Evolutionary conservation across 345 rosid species (phyloP).

Genomic region (Erysimum cheiranthoides): DNA sequence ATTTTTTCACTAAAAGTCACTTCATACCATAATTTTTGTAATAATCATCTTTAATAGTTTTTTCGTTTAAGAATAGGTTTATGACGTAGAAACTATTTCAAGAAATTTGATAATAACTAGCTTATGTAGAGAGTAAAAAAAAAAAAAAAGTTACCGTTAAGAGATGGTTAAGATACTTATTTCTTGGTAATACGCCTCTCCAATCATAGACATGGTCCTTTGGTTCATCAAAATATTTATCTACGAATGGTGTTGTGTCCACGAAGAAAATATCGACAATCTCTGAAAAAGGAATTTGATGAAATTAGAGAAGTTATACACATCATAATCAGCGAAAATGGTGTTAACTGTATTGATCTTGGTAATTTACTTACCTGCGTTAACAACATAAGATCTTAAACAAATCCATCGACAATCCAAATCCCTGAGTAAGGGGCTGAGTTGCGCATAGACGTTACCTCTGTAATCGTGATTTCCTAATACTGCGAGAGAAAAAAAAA

Average conservation of each 20-base stretch:
- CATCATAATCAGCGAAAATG: neutral
- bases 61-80: too few relatives aligned
- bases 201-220: slow-evolving; percentile 62
- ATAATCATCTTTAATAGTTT: too few relatives aligned
- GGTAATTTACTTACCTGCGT: slow-evolving; percentile 48
- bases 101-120: neutral
- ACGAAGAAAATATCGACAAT: slow-evolving; percentile 64
- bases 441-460: slow-evolving; percentile 62
- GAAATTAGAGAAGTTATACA: neutral
- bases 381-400: slow-evolving; percentile 53
- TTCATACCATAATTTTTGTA: too few relatives aligned
- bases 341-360: neutral
- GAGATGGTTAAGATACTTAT: slow-evolving; percentile 53
- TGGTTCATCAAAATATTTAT: slow-evolving; percentile 60
- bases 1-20: too few relatives aligned
- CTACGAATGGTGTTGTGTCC: slow-evolving; percentile 72
- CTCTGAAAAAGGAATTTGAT: slow-evolving; percentile 34
- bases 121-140: neutral
- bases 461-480: slow-evolving; percentile 73
- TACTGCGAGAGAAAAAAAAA: slow-evolving; percentile 42
- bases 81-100: too few relatives aligned
- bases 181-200: slow-evolving; percentile 60
- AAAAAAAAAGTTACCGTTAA: slow-evolving; percentile 39
- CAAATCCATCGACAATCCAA: slow-evolving; percentile 63
- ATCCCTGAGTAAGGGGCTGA: slow-evolving; percentile 50